Base-by-base conservation (phyloP, 208 protist genomes). In the Leishmania mexicana region DNA sequence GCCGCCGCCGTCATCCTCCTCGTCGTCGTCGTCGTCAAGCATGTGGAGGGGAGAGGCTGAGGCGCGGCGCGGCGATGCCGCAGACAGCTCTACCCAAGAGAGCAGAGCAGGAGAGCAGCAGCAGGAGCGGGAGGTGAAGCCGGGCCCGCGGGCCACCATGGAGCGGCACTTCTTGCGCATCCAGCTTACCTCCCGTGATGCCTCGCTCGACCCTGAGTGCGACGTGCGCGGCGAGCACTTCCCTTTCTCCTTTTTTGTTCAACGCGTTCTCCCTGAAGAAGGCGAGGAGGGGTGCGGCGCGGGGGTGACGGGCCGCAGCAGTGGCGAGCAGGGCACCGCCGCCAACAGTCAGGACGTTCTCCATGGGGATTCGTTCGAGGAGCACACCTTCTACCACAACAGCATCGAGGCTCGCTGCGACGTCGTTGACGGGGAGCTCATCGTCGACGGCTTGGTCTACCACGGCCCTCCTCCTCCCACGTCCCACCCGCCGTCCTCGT, bases 221-320 rank as follows among this genome's bases (percentile, higher is more conserved):
- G 92, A 97, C 81, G 85, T 96, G 6, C 91, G 93, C 3, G 93
- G 92, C 0, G 93, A 97, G 73, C 94, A 97, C 86, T 95, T 94
- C 73, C 94, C 94, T 15, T 97, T 97, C 75, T 95, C 92, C 31
- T 89, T 97, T 53, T 95, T 95, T 82, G 86, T 96, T 40, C 91
- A 95, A 84, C 79, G 74, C 49, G 65, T 91, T 24, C 60, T 45
- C 51, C n/a, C 17, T 42, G 81, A 73, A 15, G 71, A 57, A 10
- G 64, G 49, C 6, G 68, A 49, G 24, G 75, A 67, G 10, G n/a
- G 2, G 38, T 28, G 8, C 10, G 49, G 78, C 5, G 15, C 15
- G 7, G 57, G 67, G 19, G 24, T 53, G 35, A 49, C 75, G 35
- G 17, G 35, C 40, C 51, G 68, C 70, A 51, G 70, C 38, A 51